phyloP scores from a whole-genome alignment of 306 rosid genomes.

The Cicer arietinum region DNA sequence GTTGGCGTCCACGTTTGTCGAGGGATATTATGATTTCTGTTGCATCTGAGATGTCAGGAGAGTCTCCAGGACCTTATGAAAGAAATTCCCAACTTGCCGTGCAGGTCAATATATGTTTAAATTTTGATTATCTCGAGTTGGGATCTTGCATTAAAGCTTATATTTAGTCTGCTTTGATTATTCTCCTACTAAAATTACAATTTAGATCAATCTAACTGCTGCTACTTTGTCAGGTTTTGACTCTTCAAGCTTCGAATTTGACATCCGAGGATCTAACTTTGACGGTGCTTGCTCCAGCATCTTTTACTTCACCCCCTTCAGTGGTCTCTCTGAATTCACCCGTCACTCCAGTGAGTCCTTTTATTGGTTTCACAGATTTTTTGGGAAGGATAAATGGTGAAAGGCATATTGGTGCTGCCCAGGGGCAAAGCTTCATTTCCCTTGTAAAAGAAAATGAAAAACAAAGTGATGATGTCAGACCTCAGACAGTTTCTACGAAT shows the following conservation, averaged over 20 bases:
- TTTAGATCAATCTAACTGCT: slow-evolving; percentile 30
- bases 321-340: slow-evolving; percentile 90
- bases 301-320: slow-evolving; percentile 78
- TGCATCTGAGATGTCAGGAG: slow-evolving; percentile 84
- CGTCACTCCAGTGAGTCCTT: slow-evolving; percentile 78
- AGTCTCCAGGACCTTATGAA: slow-evolving; percentile 59
- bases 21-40: slow-evolving; percentile 95
- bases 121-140: slow-evolving; percentile 23
- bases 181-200: slow-evolving; percentile 28
- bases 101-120: slow-evolving; percentile 65
- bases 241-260: slow-evolving; percentile 95
- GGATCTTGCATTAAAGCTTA: slow-evolving; percentile 32
- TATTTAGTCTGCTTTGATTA: slow-evolving; percentile 20
- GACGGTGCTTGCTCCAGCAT: slow-evolving; percentile 97
- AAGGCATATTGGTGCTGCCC: slow-evolving; percentile 51
- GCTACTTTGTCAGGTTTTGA: slow-evolving; percentile 76
- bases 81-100: slow-evolving; percentile 82
- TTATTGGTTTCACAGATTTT: slow-evolving; percentile 73
- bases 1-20: slow-evolving; percentile 81
- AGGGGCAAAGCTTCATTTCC: slow-evolving; percentile 60
- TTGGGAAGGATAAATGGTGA: slow-evolving; percentile 64
- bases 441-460: slow-evolving; percentile 56
- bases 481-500: slow-evolving; percentile 58
- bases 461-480: slow-evolving; percentile 54
- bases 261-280: slow-evolving; percentile 86